phyloP scores from a whole-genome alignment of 2,329 filamentous ascomycete genomes.

The Didymellaceae sp. region DNA sequence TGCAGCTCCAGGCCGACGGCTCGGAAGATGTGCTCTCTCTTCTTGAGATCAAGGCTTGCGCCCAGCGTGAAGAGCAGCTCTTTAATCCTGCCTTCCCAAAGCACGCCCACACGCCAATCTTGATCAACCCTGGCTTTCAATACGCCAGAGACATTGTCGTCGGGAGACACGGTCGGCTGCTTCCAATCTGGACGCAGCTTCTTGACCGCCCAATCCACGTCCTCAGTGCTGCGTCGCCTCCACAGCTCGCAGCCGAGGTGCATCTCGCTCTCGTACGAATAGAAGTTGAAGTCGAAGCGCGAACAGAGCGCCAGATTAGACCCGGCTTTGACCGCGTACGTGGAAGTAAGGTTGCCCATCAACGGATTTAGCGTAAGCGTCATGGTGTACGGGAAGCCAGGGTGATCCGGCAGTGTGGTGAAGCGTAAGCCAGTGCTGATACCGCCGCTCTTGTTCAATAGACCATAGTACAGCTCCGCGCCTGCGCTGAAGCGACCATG shows the following conservation, averaged over 20 bases:
- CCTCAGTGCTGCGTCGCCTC: conserved; percentile 63
- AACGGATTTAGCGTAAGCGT: conserved; percentile 92
- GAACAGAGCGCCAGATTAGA: conserved; percentile 84
- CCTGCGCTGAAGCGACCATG: conserved; percentile 88
- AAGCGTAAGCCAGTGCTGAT: conserved; percentile 89
- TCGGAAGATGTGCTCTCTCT: conserved; percentile 76
- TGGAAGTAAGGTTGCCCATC: conserved; percentile 91
- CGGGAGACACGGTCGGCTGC: conserved; percentile 43
- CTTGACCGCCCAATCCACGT: conserved; percentile 54
- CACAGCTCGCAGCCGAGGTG: conserved; percentile 92
- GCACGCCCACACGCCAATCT: conserved; percentile 79
- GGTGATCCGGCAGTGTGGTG: conserved; percentile 79
- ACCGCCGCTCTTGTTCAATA: conserved; percentile 91
- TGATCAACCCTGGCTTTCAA: conserved; percentile 91
- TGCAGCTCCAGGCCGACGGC: conserved; percentile 80
- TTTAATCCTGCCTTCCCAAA: conserved; percentile 94
- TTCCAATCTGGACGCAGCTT: conserved; percentile 53
- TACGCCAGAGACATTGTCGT: conserved; percentile 79
- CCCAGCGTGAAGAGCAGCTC: conserved; percentile 91
- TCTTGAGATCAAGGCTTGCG: conserved; percentile 80
- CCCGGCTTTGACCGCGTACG: conserved; percentile 88
- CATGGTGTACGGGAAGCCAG: conserved; percentile 89
- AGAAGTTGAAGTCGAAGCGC: conserved; percentile 95
- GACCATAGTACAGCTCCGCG: conserved; percentile 93
- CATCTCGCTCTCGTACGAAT: conserved; percentile 96